phyloP scores from a whole-genome alignment of 306 rosid genomes.

The Pterocarpus macrocarpus region DNA sequence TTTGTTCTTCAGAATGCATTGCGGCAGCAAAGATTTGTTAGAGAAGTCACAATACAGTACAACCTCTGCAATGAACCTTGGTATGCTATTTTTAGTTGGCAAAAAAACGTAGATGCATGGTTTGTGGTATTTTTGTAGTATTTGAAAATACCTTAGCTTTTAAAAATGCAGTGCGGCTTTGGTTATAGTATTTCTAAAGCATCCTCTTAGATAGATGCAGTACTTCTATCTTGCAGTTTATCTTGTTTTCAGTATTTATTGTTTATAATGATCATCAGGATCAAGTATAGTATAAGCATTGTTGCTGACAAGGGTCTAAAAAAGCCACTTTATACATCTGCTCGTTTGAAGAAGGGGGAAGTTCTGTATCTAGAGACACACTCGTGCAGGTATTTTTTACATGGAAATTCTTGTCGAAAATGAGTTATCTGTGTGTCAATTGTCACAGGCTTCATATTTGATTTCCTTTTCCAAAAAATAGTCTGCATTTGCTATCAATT shows the following conservation, averaged over 20 bases:
- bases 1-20: conserved; percentile 78
- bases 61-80: conserved; percentile 99
- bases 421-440: conserved; percentile 29
- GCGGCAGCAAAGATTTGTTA: conserved; percentile 86
- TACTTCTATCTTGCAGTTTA: conserved; percentile 25
- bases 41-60: conserved; percentile 98
- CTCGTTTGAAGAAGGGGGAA: conserved; percentile 97
- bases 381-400: conserved; percentile 71
- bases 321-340: conserved; percentile 86
- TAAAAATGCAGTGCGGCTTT: conserved; percentile 19
- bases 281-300: conserved; percentile 93
- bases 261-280: conserved; percentile 63
- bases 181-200: conserved; percentile 4
- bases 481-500: conserved; percentile 6
- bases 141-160: conserved; percentile 19
- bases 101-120: neutral
- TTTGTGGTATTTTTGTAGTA: conserved; percentile 11
- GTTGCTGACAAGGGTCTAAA: conserved; percentile 99
- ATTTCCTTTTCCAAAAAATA: neutral
- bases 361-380: conserved; percentile 92
- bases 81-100: conserved; percentile 53
- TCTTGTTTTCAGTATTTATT: conserved; percentile 26
- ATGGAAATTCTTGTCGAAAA: conserved; percentile 36
- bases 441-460: conserved; percentile 1
- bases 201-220: conserved; percentile 24